A percentile compares a stretch with the other conserved stretches of the same genome.
phyloP scores from a whole-genome alignment of 2,329 filamentous ascomycete genomes.

The Curvularia verruculosa region DNA sequence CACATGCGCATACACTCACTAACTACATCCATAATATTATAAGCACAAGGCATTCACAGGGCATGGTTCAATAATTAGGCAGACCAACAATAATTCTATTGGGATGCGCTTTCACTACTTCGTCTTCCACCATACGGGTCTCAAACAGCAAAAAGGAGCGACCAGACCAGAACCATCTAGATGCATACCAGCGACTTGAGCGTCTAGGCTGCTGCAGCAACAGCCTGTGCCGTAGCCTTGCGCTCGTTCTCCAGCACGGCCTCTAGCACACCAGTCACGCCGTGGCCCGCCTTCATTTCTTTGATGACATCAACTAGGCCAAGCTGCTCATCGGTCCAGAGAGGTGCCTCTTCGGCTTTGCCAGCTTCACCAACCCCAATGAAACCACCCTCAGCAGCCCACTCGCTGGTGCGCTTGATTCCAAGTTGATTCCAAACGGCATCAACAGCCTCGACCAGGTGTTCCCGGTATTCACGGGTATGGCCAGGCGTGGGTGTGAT shows the following conservation, averaged over 20 bases:
- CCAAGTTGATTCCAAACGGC: conserved; percentile 85
- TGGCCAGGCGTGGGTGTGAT: conserved; percentile 97
- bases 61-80: background rate
- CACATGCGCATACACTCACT: background rate
- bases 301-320: conserved; percentile 64
- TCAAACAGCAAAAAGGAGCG: conserved; percentile 38
- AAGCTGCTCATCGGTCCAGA: conserved; percentile 92
- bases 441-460: conserved; percentile 83
- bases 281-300: conserved; percentile 61
- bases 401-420: conserved; percentile 92
- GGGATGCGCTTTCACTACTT: conserved; percentile 5
- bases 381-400: conserved; percentile 89
- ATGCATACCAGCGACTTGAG: background rate
- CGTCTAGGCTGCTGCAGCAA: conserved; percentile 50
- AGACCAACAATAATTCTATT: conserved; percentile 9
- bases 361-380: conserved; percentile 85
- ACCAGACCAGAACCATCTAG: conserved; percentile 37
- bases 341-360: conserved; percentile 66
- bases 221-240: conserved; percentile 50
- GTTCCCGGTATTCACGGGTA: conserved; percentile 79
- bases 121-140: conserved; percentile 23
- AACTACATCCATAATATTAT: background rate
- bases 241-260: conserved; percentile 56
- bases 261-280: conserved; percentile 55
- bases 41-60: background rate